These are phyloP conservation scores for Tothia fuscella DNA, from an alignment of 2,329 filamentous ascomycete genomes.

Conservation along the genomic window DNA sequence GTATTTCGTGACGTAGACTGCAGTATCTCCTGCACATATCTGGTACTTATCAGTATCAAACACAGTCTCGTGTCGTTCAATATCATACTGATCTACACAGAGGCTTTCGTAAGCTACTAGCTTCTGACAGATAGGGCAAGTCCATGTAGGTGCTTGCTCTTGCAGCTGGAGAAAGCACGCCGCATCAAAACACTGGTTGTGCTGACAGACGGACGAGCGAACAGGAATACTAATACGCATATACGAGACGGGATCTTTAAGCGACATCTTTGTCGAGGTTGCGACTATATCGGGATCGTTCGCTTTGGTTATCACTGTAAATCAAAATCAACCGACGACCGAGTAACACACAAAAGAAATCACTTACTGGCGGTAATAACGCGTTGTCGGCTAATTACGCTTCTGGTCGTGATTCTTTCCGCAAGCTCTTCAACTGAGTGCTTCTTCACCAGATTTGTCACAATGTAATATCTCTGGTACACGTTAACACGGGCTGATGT, in stretches of 20 bases:
- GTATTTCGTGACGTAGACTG: constrained; percentile 55
- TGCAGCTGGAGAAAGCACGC: constrained; percentile 85
- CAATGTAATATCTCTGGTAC: constrained; percentile 37
- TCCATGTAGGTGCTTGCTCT: constrained; percentile 92
- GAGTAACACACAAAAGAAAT: neutral
- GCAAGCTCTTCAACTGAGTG: constrained; percentile 62
- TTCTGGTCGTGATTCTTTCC: constrained; percentile 49
- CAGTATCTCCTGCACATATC: constrained; percentile 81
- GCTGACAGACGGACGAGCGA: constrained; percentile 66
- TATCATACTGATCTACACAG: constrained; percentile 69
- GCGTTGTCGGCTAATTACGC: constrained; percentile 64
- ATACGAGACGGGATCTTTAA: constrained; percentile 87
- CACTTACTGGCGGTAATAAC: constrained; percentile 74
- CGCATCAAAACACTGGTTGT: constrained; percentile 92
- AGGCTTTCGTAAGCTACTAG: constrained; percentile 67
- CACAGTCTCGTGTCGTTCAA: neutral
- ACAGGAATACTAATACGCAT: constrained; percentile 70
- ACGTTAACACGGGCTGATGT: neutral
- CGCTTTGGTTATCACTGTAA: constrained; percentile 62
- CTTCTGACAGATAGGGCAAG: constrained; percentile 90
- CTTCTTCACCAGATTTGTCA: constrained; percentile 63
- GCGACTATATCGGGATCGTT: constrained; percentile 82
- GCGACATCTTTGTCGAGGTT: constrained; percentile 74
- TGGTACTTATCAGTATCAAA: constrained; percentile 22
- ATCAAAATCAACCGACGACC: neutral